Evolutionary conservation across 2,329 filamentous ascomycete species (phyloP), one percentile per base, ranked within the genome.

Genomic region (Spiromastix sp.): DNA sequence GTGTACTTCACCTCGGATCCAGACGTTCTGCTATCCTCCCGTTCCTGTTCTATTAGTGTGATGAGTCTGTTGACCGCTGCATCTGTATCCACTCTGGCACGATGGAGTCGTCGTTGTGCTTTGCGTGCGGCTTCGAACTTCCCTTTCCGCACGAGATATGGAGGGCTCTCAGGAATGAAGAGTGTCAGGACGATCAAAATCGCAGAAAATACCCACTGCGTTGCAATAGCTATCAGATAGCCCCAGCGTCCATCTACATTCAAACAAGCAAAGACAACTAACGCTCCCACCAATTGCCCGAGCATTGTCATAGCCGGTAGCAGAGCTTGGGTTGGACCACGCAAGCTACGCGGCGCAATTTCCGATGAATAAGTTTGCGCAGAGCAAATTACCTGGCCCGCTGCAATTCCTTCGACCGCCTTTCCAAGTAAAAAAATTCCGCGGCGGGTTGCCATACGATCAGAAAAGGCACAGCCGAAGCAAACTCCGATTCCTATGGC

Each of bases 361-460:
- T 72, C 68, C 10, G 67, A 70, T 43, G 70, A 60, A 50, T 70
- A 71, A 0, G 67, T 70, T 38, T 64, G 56, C 3, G 56, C 54
- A 5, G 59, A 57, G 24, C 59, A 54, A 49, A 63, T 62, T 35
- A 67, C 52, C 30, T 64, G 57, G 9, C 68, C 67, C 24, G 68
- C 59, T 2, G 62, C 55, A 30, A 60, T 47, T 6, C 68, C 66
- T 36, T 68, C 62, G 12, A 67, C 46, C n/a, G 64, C 51, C 38
- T 68, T 67, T 24, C 61, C 67, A 1, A 56, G 53, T 3, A 69
- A 54, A 44, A 70, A 69, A 7, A 63, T 44, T 18, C 50, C 48
- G 4, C 62, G 52, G 11, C 59, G 55, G 6, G 40, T 37, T 19
- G 48, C 44, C 12, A 56, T 49, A 7, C 42, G 42, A 3, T 15